phyloP scores from a whole-genome alignment of 2,329 filamentous ascomycete species.

The Aspergillus neotritici region DNA sequence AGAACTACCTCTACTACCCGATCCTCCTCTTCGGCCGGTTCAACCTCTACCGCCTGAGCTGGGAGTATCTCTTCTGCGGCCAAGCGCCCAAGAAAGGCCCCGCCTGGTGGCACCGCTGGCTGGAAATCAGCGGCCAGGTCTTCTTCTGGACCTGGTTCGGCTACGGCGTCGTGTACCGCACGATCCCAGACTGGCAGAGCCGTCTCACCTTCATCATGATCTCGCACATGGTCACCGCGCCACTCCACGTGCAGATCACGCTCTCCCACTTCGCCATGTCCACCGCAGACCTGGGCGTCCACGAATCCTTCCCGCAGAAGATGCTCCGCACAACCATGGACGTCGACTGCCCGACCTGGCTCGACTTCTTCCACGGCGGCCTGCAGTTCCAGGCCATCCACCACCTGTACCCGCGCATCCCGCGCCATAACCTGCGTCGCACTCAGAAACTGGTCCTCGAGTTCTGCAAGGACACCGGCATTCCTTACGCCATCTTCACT shows the following conservation, averaged over 20 bases:
- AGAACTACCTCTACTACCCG: constrained; percentile 78
- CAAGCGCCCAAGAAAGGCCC: constrained; percentile 68
- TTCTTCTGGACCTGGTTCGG: constrained; percentile 88
- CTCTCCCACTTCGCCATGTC: constrained; percentile 93
- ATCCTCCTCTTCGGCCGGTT: constrained; percentile 76
- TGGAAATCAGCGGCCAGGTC: constrained; percentile 69
- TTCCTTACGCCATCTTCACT: constrained; percentile 79
- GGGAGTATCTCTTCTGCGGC: constrained; percentile 66
- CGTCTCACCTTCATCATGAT: constrained; percentile 71
- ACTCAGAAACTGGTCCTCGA: constrained; percentile 71
- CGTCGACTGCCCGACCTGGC: constrained; percentile 78
- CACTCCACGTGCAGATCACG: constrained; percentile 83
- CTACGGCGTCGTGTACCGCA: constrained; percentile 70
- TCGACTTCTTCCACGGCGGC: constrained; percentile 84
- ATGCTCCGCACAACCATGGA: constrained; percentile 95
- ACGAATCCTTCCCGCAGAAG: constrained; percentile 82
- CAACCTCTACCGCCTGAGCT: constrained; percentile 79
- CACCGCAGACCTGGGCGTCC: constrained; percentile 73
- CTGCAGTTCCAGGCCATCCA: constrained; percentile 87
- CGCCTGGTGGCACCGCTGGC: constrained; percentile 75
- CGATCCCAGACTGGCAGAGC: constrained; percentile 62
- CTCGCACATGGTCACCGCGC: constrained; percentile 74
- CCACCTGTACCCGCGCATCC: constrained; percentile 77
- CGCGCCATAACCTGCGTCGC: constrained; percentile 72
- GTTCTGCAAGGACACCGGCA: constrained; percentile 74